A percentile compares a stretch with the other conserved stretches of the same genome.
Evolutionary conservation across 176 grass and related monocot genomes (phyloP).

Genomic region (Triticum urartu): DNA sequence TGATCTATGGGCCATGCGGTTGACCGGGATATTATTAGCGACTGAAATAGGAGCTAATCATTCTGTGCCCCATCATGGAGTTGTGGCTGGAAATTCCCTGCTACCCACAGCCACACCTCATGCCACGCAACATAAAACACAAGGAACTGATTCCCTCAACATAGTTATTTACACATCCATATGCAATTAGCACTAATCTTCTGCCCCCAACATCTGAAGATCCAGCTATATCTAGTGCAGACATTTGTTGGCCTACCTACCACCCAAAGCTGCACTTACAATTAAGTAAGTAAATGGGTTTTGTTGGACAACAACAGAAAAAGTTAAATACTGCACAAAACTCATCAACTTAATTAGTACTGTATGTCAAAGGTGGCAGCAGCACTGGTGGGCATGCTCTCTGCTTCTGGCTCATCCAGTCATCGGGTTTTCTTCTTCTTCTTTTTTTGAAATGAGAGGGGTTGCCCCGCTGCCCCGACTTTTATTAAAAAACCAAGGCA

Average conservation of each 20-base stretch:
- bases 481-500: no score
- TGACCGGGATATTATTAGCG: constrained; percentile 14
- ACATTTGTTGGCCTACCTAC: background rate
- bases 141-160: background rate
- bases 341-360: background rate
- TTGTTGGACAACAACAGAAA: no score
- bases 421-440: background rate
- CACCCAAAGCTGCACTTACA: background rate
- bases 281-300: background rate
- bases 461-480: no score
- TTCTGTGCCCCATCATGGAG: constrained; percentile 20
- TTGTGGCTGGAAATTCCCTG: constrained; percentile 22
- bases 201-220: background rate
- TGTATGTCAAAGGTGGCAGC: background rate
- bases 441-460: background rate
- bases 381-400: background rate
- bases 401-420: background rate
- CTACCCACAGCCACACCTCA: constrained; percentile 6
- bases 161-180: background rate
- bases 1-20: background rate
- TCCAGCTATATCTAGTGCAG: background rate
- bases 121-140: background rate
- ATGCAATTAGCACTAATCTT: background rate
- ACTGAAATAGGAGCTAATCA: constrained; percentile 40
- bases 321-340: background rate